Evolutionary conservation across 306 rosid genomes (phyloP), one percentile per base, ranked within the genome.

Genomic region (Crataegus laevigata): DNA sequence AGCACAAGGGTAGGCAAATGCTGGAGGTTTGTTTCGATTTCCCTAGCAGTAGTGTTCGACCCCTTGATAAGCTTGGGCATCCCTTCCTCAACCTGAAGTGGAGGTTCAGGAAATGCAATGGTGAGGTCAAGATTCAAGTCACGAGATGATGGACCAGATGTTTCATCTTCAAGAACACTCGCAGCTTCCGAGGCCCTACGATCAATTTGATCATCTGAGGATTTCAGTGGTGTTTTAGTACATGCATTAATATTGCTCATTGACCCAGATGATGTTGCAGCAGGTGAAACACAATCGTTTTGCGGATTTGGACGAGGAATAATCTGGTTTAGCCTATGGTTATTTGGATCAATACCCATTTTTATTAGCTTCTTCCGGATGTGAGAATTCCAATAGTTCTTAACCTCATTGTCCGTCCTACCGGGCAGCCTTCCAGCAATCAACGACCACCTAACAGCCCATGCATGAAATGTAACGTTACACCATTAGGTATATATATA

Each of bases 381-480:
- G 78, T 84, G 89, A 68, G 93, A 86, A 58, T 89, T 86, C 90
- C 90, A 89, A 25, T 86, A 83, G 78, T 89, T 89, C 80, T 89
- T 89, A n/a, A 89, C 82, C 73, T 89, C 93, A 14, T 89, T 86
- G 64, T 86, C 89, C 24, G 89, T 86, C 57, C 93, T 82, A 0
- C 93, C 90, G 0, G 93, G 90, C 32, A 86, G 75, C 77, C 93
- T 89, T 81, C 93, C 90, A 28, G 90, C 93, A 26, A 89, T 88
- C 2, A 88, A 77, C 22, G 93, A 85, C 93, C 93, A 88, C 90
- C 93, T 86, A 67, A 26, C 75, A 75, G 43, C 67, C 60, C 68
- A 45, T 22, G 40, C 60, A 45, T 11, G 3, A 4, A 36, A 28
- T 7, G 43, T 40, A 8, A 40, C 43, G 43, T 4, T 38, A 55